These are phyloP conservation scores for Dionaea muscipula DNA, from an alignment of 179 eudicot species.

Conservation along the genomic window DNA sequence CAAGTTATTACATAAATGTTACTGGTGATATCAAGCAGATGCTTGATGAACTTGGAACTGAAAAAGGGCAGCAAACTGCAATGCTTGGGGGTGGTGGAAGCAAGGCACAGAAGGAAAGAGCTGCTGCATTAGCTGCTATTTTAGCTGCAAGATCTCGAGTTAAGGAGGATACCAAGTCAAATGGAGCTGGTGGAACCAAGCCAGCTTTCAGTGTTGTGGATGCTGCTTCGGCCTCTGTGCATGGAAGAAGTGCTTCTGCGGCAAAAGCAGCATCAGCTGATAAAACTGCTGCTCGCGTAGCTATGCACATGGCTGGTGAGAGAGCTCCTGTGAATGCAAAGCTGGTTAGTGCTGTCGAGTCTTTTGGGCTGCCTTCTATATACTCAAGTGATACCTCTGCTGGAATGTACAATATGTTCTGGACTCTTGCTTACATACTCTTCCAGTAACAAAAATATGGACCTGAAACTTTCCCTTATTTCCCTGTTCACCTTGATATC, in stretches of 20 bases:
- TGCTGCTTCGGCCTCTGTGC: conserved; percentile 98
- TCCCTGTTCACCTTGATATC: too few relatives aligned
- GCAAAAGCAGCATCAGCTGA: conserved; percentile 74
- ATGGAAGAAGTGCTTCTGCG: conserved; percentile 96
- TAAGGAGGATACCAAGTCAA: conserved; percentile 48
- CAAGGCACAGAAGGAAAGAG: conserved; percentile 88
- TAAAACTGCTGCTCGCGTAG: conserved; percentile 95
- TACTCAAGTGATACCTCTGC: background rate
- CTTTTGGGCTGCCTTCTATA: background rate
- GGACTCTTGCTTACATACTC: background rate
- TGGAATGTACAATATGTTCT: background rate
- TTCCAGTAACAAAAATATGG: too few relatives aligned
- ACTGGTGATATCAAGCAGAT: conserved; percentile 87
- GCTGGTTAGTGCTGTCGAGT: conserved; percentile 48
- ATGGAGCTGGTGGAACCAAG: conserved; percentile 37
- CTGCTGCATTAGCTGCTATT: conserved; percentile 68
- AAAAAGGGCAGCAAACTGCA: conserved; percentile 71
- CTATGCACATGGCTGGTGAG: conserved; percentile 93
- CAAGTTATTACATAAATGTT: conserved; percentile 71
- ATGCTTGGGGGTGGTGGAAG: conserved; percentile 91
- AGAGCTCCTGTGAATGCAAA: conserved; percentile 88
- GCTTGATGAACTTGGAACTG: conserved; percentile 95
- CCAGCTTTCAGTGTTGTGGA: conserved; percentile 72
- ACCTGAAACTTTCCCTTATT: too few relatives aligned
- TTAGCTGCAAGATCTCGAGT: conserved; percentile 84